Percentiles rank a stretch among this genome's conserved stretches.
phyloP scores from a whole-genome alignment of 495 filamentous ascomycete species.

The Niebla homalea region DNA sequence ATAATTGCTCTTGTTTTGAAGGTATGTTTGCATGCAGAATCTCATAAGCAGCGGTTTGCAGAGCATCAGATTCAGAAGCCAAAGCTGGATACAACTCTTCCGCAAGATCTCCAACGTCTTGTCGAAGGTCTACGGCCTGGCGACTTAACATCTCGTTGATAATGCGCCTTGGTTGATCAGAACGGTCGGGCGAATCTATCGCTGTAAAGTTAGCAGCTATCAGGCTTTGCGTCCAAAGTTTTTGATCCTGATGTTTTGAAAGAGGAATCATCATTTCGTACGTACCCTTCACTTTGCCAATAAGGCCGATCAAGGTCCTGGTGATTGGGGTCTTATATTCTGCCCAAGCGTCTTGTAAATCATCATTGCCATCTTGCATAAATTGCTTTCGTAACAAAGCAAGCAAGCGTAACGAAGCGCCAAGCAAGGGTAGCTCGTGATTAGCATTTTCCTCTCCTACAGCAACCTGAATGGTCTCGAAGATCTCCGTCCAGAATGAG shows the following conservation, averaged over 20 bases:
- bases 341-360: conserved; percentile 61
- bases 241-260: too few relatives aligned
- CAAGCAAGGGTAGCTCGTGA: conserved; percentile 43
- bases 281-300: conserved; percentile 27
- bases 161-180: conserved; percentile 51
- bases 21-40: conserved; percentile 69
- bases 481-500: conserved; percentile 60
- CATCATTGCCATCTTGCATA: conserved; percentile 61
- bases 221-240: background rate
- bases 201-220: conserved; percentile 9
- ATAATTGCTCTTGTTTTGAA: conserved; percentile 63
- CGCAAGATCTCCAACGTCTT: conserved; percentile 40
- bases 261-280: background rate
- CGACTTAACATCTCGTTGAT: conserved; percentile 56
- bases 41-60: conserved; percentile 71
- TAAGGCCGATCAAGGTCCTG: conserved; percentile 45
- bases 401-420: conserved; percentile 62
- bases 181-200: conserved; percentile 35
- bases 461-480: conserved; percentile 42
- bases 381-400: conserved; percentile 39
- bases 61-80: conserved; percentile 54
- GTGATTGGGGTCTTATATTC: conserved; percentile 35
- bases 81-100: conserved; percentile 57
- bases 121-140: conserved; percentile 44
- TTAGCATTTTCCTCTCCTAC: conserved; percentile 38